phyloP scores from a whole-genome alignment of 2,329 filamentous ascomycete species.

The Apiospora koreana region DNA sequence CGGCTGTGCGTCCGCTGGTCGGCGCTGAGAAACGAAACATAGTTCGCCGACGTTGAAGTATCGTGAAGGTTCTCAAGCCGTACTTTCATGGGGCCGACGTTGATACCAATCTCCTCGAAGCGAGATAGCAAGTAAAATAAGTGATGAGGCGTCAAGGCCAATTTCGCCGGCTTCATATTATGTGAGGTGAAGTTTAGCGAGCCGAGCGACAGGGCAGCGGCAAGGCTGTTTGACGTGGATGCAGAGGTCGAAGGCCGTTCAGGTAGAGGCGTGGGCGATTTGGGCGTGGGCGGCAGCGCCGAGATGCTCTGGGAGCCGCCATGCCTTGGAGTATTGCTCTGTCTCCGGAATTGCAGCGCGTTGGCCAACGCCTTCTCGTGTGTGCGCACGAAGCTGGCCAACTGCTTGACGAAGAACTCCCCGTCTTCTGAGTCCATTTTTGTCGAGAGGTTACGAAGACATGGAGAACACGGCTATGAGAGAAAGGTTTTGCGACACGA shows the following conservation, averaged over 20 bases:
- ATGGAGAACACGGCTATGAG: slow-evolving; percentile 35
- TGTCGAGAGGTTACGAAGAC: slow-evolving; percentile 46
- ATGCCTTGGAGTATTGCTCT: slow-evolving; percentile 65
- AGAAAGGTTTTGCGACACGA: background rate
- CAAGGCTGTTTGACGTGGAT: slow-evolving; percentile 73
- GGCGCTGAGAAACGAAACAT: slow-evolving; percentile 91
- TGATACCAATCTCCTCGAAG: slow-evolving; percentile 89
- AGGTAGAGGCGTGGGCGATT: slow-evolving; percentile 56
- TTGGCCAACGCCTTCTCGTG: slow-evolving; percentile 98
- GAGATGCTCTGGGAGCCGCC: slow-evolving; percentile 66
- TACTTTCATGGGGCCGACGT: slow-evolving; percentile 94
- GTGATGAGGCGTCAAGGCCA: slow-evolving; percentile 93
- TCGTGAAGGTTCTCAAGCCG: slow-evolving; percentile 93
- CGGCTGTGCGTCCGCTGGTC: slow-evolving; percentile 78
- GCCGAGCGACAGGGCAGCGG: slow-evolving; percentile 83
- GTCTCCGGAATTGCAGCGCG: slow-evolving; percentile 82
- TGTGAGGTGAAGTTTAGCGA: slow-evolving; percentile 83
- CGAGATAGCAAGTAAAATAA: slow-evolving; percentile 94
- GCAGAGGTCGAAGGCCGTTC: slow-evolving; percentile 66
- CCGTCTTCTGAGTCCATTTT: slow-evolving; percentile 89
- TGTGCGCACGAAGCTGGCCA: slow-evolving; percentile 93
- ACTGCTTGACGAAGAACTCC: slow-evolving; percentile 89
- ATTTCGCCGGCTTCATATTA: slow-evolving; percentile 82
- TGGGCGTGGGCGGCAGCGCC: slow-evolving; percentile 51
- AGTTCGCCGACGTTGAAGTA: slow-evolving; percentile 82